phyloP scores from a whole-genome alignment of 495 filamentous ascomycete species.

The Thozetella sp. region DNA sequence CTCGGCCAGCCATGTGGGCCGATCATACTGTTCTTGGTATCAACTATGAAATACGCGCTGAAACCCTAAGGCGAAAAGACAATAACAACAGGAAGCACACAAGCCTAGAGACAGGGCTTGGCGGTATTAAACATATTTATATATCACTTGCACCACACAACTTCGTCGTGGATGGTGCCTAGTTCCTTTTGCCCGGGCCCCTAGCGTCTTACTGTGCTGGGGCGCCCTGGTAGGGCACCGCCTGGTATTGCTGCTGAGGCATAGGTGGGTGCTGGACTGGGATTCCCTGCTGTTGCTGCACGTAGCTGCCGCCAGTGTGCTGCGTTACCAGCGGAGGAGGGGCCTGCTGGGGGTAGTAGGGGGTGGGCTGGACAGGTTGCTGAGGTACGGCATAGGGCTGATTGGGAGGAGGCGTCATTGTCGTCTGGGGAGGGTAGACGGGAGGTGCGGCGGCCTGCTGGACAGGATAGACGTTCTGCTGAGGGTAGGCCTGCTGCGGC shows the following conservation, averaged over 20 bases:
- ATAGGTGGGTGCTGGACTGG: conserved; percentile 18
- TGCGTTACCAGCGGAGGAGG: conserved; percentile 15
- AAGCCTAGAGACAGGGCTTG: no score
- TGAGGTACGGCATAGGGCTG: conserved; percentile 13
- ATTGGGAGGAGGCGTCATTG: not conserved
- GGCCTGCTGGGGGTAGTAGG: conserved; percentile 14
- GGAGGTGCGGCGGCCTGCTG: conserved; percentile 19
- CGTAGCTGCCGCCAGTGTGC: conserved; percentile 15
- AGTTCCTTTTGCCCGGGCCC: not conserved
- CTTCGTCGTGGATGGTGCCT: no score
- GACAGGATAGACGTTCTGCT: conserved; percentile 21
- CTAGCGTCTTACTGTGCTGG: not conserved
- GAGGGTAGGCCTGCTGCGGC: not conserved
- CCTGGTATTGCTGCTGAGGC: conserved; percentile 8
- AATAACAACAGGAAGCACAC: no score
- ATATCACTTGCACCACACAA: no score
- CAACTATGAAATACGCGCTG: not conserved
- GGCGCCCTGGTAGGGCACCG: not conserved
- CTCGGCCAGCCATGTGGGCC: not conserved
- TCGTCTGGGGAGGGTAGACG: conserved; percentile 24
- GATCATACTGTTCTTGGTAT: not conserved
- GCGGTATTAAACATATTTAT: no score
- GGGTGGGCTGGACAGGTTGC: conserved; percentile 7
- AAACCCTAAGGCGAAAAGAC: not conserved
- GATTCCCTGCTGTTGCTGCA: conserved; percentile 17